Evolutionary conservation across 306 rosid species (phyloP).

Genomic region (Fragaria vesca): DNA sequence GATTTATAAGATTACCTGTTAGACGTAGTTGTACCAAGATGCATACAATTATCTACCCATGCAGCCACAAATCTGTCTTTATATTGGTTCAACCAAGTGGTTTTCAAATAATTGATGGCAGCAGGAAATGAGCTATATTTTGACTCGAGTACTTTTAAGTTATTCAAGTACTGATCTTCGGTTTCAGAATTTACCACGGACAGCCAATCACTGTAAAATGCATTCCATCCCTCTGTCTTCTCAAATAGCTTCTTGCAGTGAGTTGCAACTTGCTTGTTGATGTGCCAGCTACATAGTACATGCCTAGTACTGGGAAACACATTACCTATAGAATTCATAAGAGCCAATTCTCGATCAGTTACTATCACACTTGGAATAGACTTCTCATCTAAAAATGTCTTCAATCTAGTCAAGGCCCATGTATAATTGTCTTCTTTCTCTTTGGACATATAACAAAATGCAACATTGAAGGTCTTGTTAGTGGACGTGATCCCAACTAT

Average conservation of each 20-base stretch:
- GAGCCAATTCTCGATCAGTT: too few relatives aligned
- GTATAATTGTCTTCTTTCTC: background rate
- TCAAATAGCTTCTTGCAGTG: too few relatives aligned
- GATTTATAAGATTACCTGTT: background rate
- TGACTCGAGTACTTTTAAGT: too few relatives aligned
- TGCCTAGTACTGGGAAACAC: too few relatives aligned
- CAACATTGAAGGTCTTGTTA: constrained; percentile 6
- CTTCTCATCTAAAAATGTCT: background rate
- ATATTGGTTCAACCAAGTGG: background rate
- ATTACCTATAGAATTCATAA: too few relatives aligned
- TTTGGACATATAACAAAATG: background rate
- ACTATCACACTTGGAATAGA: too few relatives aligned
- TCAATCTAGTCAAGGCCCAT: background rate
- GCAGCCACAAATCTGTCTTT: background rate
- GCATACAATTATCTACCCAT: background rate
- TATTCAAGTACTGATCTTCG: background rate
- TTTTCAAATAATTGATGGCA: too few relatives aligned
- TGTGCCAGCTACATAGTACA: too few relatives aligned
- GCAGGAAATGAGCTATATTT: too few relatives aligned
- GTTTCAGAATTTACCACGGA: background rate
- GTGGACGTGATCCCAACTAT: too few relatives aligned
- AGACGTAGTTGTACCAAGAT: background rate
- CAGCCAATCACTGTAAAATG: background rate
- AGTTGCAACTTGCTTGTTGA: too few relatives aligned
- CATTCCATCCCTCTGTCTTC: too few relatives aligned